phyloP scores from a whole-genome alignment of 2,329 filamentous ascomycete species.

The Tolypocladium endophyticum region DNA sequence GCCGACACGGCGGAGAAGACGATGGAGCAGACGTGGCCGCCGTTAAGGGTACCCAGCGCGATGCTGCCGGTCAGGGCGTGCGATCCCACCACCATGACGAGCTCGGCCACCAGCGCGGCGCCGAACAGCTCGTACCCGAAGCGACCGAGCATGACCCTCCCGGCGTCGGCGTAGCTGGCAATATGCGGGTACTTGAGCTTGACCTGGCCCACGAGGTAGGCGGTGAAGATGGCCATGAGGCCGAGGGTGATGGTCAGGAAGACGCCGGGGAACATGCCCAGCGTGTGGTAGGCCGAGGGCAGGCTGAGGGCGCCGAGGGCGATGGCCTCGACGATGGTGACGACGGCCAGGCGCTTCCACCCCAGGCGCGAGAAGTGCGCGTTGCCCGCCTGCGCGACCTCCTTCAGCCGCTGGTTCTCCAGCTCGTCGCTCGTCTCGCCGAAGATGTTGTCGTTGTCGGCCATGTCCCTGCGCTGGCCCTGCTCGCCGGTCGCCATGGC shows the following conservation, averaged over 20 bases:
- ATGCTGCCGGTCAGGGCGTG: constrained; percentile 62
- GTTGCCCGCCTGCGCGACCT: constrained; percentile 32
- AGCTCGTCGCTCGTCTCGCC: constrained; percentile 22
- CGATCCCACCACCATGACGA: constrained; percentile 59
- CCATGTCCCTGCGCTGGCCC: neutral
- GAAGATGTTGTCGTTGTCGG: constrained; percentile 3
- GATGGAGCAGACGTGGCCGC: constrained; percentile 38
- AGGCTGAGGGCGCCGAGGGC: constrained; percentile 42
- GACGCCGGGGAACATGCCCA: constrained; percentile 41
- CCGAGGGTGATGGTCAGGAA: constrained; percentile 31
- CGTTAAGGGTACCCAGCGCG: constrained; percentile 54
- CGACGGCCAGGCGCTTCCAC: constrained; percentile 45
- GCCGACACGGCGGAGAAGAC: constrained; percentile 35
- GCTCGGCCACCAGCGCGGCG: constrained; percentile 50
- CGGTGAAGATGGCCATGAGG: constrained; percentile 37
- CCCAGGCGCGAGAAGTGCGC: constrained; percentile 42
- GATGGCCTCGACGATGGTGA: constrained; percentile 47
- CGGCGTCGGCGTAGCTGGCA: constrained; percentile 58
- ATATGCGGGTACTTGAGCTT: constrained; percentile 44
- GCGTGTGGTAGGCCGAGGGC: constrained; percentile 38
- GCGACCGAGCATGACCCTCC: constrained; percentile 49
- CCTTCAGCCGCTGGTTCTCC: constrained; percentile 31
- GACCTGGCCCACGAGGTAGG: constrained; percentile 34
- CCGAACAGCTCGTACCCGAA: constrained; percentile 54
- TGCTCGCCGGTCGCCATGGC: neutral